Conservation (phyloP, 108 stramenopile genomes). For the Skeletonema potamos region DNA sequence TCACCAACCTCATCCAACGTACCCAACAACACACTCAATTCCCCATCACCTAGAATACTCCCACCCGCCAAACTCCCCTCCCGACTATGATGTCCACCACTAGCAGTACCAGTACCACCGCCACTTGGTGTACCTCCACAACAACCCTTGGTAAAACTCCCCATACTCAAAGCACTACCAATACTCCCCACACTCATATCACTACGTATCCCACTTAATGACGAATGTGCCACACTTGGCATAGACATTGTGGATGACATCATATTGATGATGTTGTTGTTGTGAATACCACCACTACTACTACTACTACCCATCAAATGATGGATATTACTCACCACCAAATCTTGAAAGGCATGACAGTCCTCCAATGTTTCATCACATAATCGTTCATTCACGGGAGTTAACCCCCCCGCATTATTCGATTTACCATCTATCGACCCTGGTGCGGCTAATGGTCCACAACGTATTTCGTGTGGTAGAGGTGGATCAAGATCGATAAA, state of each 20-base stretch:
- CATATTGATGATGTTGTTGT: not conserved
- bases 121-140: not conserved
- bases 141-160: conserved; percentile 29
- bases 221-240: conserved; percentile 41
- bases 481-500: conserved; percentile 51
- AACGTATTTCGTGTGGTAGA: conserved; percentile 45
- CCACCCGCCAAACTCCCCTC: conserved; percentile 41
- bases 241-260: conserved; percentile 17
- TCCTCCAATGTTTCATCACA: conserved; percentile 52
- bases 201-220: conserved; percentile 22
- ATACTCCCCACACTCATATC: conserved; percentile 14
- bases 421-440: conserved; percentile 20
- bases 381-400: conserved; percentile 48
- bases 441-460: conserved; percentile 31
- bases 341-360: conserved; percentile 51
- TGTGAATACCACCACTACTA: too few relatives aligned
- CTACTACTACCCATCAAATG: too few relatives aligned
- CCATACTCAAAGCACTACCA: conserved; percentile 22
- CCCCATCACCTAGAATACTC: conserved; percentile 32
- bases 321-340: too few relatives aligned
- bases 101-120: not conserved
- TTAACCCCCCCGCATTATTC: conserved; percentile 23
- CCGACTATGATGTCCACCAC: conserved; percentile 19
- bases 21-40: conserved; percentile 31
- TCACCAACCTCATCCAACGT: conserved; percentile 50